Evolutionary conservation across 305 asterid genomes (phyloP).

Genomic region (Fraxinus albicans): DNA sequence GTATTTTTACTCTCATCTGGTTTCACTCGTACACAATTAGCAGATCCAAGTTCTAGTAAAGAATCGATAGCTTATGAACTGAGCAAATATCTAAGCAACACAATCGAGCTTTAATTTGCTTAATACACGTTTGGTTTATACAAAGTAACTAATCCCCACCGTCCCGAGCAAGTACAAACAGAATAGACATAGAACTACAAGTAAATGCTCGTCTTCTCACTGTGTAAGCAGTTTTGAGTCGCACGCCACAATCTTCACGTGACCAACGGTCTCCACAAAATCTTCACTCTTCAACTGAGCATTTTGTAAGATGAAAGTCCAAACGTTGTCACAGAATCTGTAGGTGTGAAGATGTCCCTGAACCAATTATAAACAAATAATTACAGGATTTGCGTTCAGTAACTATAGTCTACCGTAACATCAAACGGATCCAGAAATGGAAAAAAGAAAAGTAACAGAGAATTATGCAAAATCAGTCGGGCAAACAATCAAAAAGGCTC

Average conservation of each 20-base stretch:
- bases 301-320: conserved; percentile 96
- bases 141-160: background rate
- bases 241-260: conserved; percentile 91
- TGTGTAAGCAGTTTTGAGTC: conserved; percentile 88
- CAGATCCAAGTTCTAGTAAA: background rate
- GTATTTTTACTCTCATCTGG: background rate
- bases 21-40: background rate
- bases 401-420: background rate
- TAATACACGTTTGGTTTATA: background rate
- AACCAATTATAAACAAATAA: background rate
- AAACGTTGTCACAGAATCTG: conserved; percentile 97
- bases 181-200: background rate
- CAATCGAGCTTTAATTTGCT: background rate
- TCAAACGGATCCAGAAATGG: background rate
- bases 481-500: background rate
- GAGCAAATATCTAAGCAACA: background rate
- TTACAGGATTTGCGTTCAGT: background rate
- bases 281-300: conserved; percentile 82
- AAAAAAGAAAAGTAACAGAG: background rate
- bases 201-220: conserved; percentile 31
- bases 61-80: background rate
- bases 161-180: background rate
- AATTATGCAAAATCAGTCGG: background rate
- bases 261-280: conserved; percentile 70
- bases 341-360: conserved; percentile 99